Percentiles rank a stretch among this genome's conserved stretches.
These are phyloP conservation scores for Calonectria naviculata DNA, from an alignment of 2,329 filamentous ascomycete genomes.

Conservation along the genomic window DNA sequence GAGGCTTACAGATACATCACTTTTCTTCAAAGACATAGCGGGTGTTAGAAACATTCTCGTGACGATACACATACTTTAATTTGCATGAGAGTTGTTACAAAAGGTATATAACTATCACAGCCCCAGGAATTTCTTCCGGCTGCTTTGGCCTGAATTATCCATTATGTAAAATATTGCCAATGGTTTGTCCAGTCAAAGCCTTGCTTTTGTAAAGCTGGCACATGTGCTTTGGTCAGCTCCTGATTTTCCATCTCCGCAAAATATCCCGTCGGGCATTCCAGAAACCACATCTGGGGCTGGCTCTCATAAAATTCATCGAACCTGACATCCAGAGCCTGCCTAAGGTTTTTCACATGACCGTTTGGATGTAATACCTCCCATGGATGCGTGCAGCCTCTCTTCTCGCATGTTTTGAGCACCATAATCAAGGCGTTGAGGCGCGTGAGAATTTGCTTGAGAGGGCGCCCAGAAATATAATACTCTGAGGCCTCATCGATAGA, in stretches of 20 bases:
- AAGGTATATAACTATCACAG: no score
- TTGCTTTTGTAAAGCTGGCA: background rate
- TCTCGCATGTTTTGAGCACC: slow-evolving; percentile 25
- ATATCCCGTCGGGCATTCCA: background rate
- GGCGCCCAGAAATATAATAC: slow-evolving; percentile 1
- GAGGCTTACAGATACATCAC: no score
- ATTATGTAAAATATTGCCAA: slow-evolving; percentile 5
- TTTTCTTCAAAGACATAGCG: no score
- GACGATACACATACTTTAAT: no score
- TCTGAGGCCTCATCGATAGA: background rate
- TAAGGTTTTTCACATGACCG: background rate
- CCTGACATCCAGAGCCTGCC: background rate
- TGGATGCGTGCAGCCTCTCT: slow-evolving; percentile 10
- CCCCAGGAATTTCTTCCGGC: no score
- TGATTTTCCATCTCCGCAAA: slow-evolving; percentile 6
- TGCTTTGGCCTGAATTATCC: background rate
- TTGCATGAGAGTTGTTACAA: no score
- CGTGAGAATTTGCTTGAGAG: slow-evolving; percentile 1
- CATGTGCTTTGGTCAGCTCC: background rate
- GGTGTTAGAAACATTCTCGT: no score
- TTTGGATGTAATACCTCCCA: slow-evolving; percentile 16
- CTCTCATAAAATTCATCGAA: slow-evolving; percentile 16
- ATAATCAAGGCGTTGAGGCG: slow-evolving; percentile 24
- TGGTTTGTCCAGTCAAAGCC: slow-evolving; percentile 8
- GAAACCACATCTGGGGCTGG: slow-evolving; percentile 13